Evolutionary conservation across 2,329 filamentous ascomycete genomes (phyloP), one percentile per base, ranked within the genome.

Genomic region (Coniochaeta prunicola): DNA sequence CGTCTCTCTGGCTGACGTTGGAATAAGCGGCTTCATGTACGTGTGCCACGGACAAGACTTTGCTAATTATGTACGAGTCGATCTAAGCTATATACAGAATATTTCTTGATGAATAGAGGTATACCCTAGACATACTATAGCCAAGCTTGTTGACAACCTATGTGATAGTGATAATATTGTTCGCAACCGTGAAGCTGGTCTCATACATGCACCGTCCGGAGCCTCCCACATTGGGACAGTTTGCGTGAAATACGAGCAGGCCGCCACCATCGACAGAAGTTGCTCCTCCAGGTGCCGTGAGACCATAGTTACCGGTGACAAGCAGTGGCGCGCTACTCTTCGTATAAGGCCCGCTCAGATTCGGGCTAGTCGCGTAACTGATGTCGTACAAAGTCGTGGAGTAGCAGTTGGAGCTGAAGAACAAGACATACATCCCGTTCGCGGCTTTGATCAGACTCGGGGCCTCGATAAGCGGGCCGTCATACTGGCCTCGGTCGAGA

Each of bases 341-440:
- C 42, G 60, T 58, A 53, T 76, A 79, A 8, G 74, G 74, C 1
- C 77, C 77, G 42, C 53, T 59, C 38, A 78, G 58, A 54, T 61
- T 62, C 10, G 64, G 60, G 9, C 79, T 73, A 8, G 79, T 80
- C 2, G 85, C 84, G 65, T 84, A 87, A 58, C 79, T 78, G n/a
- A 85, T 75, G 64, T 86, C 80, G 69, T 88, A 88, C 38, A 67
- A 66, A 2, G 77, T 68, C 28, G 78, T 76, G 1, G 76, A 77
- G 69, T 76, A 88, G 70, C 83, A 86, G 59, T 85, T 80, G 45
- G 79, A 81, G 64, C 81, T 85, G 70, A 81, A 88, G 68, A 87
- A 86, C 48, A 88, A 71, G 56, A 84, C 76, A 66, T 87, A 87
- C 15, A 74, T 73, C 4, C 79, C 80, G 19, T 76, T 74, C 0